Evolutionary conservation across 495 filamentous ascomycete genomes (phyloP).

Genomic region (Xylaria scruposa): DNA sequence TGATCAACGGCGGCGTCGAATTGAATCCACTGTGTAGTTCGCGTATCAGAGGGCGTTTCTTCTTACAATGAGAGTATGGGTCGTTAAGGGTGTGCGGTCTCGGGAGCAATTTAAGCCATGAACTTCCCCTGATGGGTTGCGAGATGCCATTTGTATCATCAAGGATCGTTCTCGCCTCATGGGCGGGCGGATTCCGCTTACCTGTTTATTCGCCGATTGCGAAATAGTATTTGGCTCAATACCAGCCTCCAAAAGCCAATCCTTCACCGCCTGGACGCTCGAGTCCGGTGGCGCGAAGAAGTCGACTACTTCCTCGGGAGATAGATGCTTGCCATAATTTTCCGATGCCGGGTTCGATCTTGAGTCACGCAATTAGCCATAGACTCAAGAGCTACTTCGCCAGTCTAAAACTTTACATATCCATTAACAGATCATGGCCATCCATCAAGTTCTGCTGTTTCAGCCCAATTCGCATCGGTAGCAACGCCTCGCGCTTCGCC

Average conservation of each 20-base stretch:
- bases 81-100: not conserved
- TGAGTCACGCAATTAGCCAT: slow-evolving; percentile 81
- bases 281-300: slow-evolving; percentile 55
- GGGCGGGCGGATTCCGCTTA: slow-evolving; percentile 3
- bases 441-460: slow-evolving; percentile 38
- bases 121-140: not conserved
- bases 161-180: not conserved
- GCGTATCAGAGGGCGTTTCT: slow-evolving; percentile 36
- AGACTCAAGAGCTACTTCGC: not conserved
- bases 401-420: slow-evolving; percentile 35
- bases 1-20: slow-evolving; percentile 62
- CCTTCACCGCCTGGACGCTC: slow-evolving; percentile 52
- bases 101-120: too few species aligned
- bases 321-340: slow-evolving; percentile 61
- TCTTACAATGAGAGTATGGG: not conserved
- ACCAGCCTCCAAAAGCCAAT: slow-evolving; percentile 59
- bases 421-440: slow-evolving; percentile 42
- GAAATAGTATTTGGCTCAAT: slow-evolving; percentile 56
- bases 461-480: slow-evolving; percentile 39
- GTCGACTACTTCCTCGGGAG: slow-evolving; percentile 54
- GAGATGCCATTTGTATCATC: not conserved
- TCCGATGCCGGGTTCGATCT: slow-evolving; percentile 73
- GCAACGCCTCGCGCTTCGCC: slow-evolving; percentile 34
- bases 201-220: slow-evolving; percentile 39
- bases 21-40: slow-evolving; percentile 52